These are phyloP conservation scores for Penicillium riverlandense DNA, from an alignment of 495 filamentous ascomycete species.

Conservation along the genomic window DNA sequence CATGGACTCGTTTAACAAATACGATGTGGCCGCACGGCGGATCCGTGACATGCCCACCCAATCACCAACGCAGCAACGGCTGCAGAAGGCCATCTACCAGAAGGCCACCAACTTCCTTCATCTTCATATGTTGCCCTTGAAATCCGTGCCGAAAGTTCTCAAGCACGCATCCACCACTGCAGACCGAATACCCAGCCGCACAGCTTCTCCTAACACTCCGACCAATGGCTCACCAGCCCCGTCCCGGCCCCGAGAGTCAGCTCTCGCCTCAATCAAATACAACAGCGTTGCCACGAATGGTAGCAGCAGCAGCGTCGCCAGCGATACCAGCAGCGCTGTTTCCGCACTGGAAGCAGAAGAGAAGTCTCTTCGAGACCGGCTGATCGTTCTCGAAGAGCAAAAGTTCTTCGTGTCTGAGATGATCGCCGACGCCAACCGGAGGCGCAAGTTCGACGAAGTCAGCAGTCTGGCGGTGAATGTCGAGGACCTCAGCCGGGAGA, in stretches of 20 bases:
- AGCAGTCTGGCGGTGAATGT: slow-evolving; percentile 70
- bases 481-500: slow-evolving; percentile 78
- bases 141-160: slow-evolving; percentile 74
- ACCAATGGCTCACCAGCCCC: slow-evolving; percentile 20
- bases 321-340: slow-evolving; percentile 56
- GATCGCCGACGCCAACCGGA: slow-evolving; percentile 73
- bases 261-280: slow-evolving; percentile 53
- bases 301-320: slow-evolving; percentile 47
- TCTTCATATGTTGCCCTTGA: slow-evolving; percentile 86
- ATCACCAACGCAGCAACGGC: slow-evolving; percentile 62
- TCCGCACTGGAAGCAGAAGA: slow-evolving; percentile 79
- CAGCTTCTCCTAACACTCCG: slow-evolving; percentile 28
- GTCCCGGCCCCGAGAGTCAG: slow-evolving; percentile 36
- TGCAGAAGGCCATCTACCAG: slow-evolving; percentile 82
- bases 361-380: slow-evolving; percentile 70
- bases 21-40: slow-evolving; percentile 75
- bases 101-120: slow-evolving; percentile 81
- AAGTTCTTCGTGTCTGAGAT: slow-evolving; percentile 86
- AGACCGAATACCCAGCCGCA: slow-evolving; percentile 14
- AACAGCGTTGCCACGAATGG: slow-evolving; percentile 45
- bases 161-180: slow-evolving; percentile 56
- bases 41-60: slow-evolving; percentile 70
- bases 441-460: slow-evolving; percentile 86
- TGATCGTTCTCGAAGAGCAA: slow-evolving; percentile 93
- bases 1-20: slow-evolving; percentile 85